Base-by-base conservation (phyloP, 2,329 filamentous ascomycete species). In the Diaporthe eres region DNA sequence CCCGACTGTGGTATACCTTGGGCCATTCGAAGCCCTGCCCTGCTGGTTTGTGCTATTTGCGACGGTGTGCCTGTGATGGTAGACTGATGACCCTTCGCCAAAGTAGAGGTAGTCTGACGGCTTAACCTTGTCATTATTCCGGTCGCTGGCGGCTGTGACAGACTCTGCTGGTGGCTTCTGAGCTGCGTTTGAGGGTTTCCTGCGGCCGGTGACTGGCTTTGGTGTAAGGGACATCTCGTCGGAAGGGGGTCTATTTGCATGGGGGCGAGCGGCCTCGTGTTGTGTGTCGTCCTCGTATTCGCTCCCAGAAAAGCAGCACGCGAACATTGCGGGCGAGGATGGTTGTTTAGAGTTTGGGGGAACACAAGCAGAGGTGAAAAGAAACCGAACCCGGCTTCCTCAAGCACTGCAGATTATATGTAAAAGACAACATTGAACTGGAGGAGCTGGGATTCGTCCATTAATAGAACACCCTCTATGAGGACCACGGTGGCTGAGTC, bases 21-120 rank as follows among this genome's bases (percentile, higher is more conserved):
- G 31, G 3, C 34, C 44, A 47, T n/a, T 61, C 10, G 22, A 37
- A 19, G 25, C 15, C 10, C n/a, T 17, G 42, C 31, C 57, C n/a
- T 60, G 60, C 31, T 55, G 61, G 4, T 31, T 53, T 70, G 49
- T 28, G 57, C n/a, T 44, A 53, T 47, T 42, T 7, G 49, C 39
- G 28, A 80, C 80, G n/a, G 78, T 79, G 6, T 68, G 53, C 10
- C 74, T 71, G 73, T 81, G 77, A 4, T 81, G 77, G 2, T 82
- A 80, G 12, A 82, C 76, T 15, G 83, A 39, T 15, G 84, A 77
- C 0, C 82, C 81, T 57, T 82, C 76, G 12, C 79, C 82, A 58
- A 84, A 81, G 76, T 80, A 84, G 37, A 84, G 60, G 7, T 72
- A 72, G n/a, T 72, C 71, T 9, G 71, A 31, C 3, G 71, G 71